Conservation (phyloP, 306 rosid genomes). For the Cucumis melo region DNA sequence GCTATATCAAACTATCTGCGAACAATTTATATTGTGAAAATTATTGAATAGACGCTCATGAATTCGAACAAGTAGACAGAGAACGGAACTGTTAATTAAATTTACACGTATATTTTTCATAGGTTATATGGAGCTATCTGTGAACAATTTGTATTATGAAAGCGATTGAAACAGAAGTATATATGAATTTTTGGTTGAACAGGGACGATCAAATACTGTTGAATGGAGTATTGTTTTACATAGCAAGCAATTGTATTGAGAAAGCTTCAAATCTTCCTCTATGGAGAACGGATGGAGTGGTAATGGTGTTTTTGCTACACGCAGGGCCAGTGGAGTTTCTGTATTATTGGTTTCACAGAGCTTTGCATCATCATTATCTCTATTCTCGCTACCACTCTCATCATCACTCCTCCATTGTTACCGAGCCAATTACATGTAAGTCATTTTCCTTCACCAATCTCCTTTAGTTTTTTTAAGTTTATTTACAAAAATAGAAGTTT, state of each 20-base stretch:
- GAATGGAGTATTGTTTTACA: slow-evolving; percentile 2
- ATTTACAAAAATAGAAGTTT: neutral
- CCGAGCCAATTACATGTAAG: slow-evolving; percentile 36
- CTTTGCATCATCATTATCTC: slow-evolving; percentile 36
- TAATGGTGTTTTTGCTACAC: slow-evolving; percentile 13
- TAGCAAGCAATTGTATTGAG: neutral
- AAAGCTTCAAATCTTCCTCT: neutral
- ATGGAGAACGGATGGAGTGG: slow-evolving; percentile 21
- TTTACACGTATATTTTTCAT: no score
- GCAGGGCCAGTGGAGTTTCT: slow-evolving; percentile 28
- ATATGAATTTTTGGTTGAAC: neutral
- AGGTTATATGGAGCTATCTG: neutral
- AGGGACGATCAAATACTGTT: slow-evolving; percentile 39
- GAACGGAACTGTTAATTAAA: no score
- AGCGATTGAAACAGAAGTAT: neutral
- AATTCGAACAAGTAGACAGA: no score
- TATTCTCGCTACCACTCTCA: slow-evolving; percentile 35
- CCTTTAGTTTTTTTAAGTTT: neutral
- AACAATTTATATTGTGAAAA: no score
- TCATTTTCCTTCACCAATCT: neutral
- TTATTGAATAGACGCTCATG: no score
- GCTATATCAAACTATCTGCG: no score
- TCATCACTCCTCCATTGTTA: slow-evolving; percentile 38
- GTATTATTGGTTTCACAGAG: slow-evolving; percentile 41
- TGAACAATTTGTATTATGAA: neutral